Conservation (phyloP, 2,329 filamentous ascomycete genomes). For the Hortaea sp. region DNA sequence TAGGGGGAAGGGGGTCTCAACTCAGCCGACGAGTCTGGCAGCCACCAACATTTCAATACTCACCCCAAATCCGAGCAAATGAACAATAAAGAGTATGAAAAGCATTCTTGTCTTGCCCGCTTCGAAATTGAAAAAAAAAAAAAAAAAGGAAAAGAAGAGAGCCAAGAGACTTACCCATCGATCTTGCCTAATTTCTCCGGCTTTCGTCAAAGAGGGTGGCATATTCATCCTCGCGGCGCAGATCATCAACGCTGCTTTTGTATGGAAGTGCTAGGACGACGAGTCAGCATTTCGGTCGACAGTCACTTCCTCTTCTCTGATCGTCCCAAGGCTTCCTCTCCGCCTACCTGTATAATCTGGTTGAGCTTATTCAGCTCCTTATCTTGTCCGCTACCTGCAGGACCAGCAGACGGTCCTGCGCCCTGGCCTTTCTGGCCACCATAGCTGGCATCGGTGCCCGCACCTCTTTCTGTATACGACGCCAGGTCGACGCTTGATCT, state of each 20-base stretch:
- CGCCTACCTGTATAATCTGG: slow-evolving; percentile 76
- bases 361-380: slow-evolving; percentile 74
- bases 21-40: too few relatives aligned
- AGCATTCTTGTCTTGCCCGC: too few relatives aligned
- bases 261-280: slow-evolving; percentile 67
- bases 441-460: slow-evolving; percentile 30
- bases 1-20: too few relatives aligned
- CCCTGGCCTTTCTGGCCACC: slow-evolving; percentile 31
- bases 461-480: slow-evolving; percentile 36
- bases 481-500: slow-evolving; percentile 44
- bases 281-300: slow-evolving; percentile 5
- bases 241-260: slow-evolving; percentile 76
- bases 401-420: slow-evolving; percentile 26
- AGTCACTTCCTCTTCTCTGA: background rate
- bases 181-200: slow-evolving; percentile 59
- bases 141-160: slow-evolving; percentile 11
- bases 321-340: background rate
- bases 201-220: slow-evolving; percentile 45
- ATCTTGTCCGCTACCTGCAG: slow-evolving; percentile 33
- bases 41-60: too few relatives aligned
- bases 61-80: too few relatives aligned
- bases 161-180: slow-evolving; percentile 61
- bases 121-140: background rate
- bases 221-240: slow-evolving; percentile 70
- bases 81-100: background rate